These are phyloP conservation scores for Salvia sclarea DNA, from an alignment of 305 asterid species.

Conservation along the genomic window DNA sequence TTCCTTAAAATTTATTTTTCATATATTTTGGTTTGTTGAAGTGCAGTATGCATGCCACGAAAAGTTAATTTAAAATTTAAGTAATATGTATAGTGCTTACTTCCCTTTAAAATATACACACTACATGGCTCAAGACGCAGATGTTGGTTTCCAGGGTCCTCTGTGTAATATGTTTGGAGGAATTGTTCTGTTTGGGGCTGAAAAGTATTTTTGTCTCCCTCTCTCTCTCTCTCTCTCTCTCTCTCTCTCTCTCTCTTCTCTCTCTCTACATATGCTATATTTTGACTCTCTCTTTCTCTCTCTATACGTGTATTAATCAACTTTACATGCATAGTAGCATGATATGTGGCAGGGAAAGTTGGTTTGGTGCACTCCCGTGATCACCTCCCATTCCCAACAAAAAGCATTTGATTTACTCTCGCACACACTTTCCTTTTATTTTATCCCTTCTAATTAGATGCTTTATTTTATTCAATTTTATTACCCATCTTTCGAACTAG, in stretches of 20 bases:
- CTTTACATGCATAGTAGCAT: not conserved
- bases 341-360: conserved; percentile 32
- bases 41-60: conserved; percentile 9
- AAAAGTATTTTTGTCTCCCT: not conserved
- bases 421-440: conserved; percentile 1
- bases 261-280: no score
- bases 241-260: not conserved
- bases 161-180: not conserved
- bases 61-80: not conserved
- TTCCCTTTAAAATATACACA: not conserved
- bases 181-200: not conserved
- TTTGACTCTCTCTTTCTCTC: not conserved
- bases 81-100: not conserved
- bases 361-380: conserved; percentile 50
- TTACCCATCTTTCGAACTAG: not conserved
- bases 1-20: not conserved
- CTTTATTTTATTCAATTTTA: not conserved
- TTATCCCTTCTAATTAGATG: not conserved
- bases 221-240: not conserved
- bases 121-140: conserved; percentile 28
- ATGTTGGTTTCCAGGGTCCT: conserved; percentile 25
- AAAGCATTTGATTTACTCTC: not conserved
- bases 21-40: not conserved
- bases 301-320: not conserved
- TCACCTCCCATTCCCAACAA: conserved; percentile 32